These are phyloP conservation scores for Blepharisma stoltei DNA, from an alignment of 73 alveolate genomes.

Conservation along the genomic window DNA sequence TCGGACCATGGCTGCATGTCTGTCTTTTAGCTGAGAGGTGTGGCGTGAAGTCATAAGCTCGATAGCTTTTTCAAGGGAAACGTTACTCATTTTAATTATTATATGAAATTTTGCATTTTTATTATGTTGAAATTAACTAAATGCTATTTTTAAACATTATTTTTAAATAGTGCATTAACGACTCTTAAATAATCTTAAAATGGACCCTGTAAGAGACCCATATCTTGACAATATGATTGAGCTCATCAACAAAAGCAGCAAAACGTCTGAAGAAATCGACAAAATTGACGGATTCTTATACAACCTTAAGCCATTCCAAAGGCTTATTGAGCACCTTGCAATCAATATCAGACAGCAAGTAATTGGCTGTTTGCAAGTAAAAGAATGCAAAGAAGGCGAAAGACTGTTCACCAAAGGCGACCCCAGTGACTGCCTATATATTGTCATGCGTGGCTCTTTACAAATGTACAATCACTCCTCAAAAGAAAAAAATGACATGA, in stretches of 20 bases:
- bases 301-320: too few relatives aligned
- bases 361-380: too few relatives aligned
- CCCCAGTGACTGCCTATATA: not conserved
- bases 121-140: not conserved
- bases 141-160: not conserved
- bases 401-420: not conserved
- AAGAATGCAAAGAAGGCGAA: too few relatives aligned
- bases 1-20: conserved; percentile 78
- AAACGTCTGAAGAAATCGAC: too few relatives aligned
- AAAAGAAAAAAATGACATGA: not conserved
- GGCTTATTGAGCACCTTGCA: too few relatives aligned
- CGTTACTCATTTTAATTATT: conserved; percentile 32
- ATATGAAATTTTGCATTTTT: not conserved
- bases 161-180: too few relatives aligned
- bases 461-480: not conserved
- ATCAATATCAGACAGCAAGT: too few relatives aligned
- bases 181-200: too few relatives aligned
- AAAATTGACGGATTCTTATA: too few relatives aligned
- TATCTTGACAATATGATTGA: too few relatives aligned
- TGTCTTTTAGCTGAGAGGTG: conserved; percentile 68
- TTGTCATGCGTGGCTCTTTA: not conserved
- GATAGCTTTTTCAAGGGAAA: conserved; percentile 55
- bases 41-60: conserved; percentile 74
- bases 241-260: too few relatives aligned
- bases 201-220: too few relatives aligned